A percentile compares a stretch with the other conserved stretches of the same genome.
These are phyloP conservation scores for Austroboletus sp. DNA, from an alignment of 1,284 basidiomycete genomes.

Conservation along the genomic window DNA sequence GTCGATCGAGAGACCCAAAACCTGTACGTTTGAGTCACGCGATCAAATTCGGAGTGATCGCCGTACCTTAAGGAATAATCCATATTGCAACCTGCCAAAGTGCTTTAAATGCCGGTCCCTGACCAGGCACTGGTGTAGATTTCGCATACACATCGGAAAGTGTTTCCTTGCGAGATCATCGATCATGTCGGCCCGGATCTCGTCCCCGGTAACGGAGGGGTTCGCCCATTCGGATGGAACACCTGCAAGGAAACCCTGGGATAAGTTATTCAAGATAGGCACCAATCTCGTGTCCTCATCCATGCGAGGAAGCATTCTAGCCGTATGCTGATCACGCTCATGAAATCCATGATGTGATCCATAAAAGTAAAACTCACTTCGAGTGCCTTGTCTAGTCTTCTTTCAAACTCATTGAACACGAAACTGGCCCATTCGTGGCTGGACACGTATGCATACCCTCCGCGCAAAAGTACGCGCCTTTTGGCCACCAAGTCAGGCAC, in stretches of 20 bases:
- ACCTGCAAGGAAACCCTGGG: conserved; percentile 89
- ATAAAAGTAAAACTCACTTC: conserved; percentile 49
- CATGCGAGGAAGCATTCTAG: conserved; percentile 83
- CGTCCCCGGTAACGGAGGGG: conserved; percentile 50
- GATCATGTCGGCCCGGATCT: conserved; percentile 89
- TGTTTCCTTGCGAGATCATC: conserved; percentile 83
- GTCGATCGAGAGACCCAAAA: conserved; percentile 88
- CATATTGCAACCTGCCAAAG: conserved; percentile 86
- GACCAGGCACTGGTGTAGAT: conserved; percentile 75
- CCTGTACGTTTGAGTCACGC: conserved; percentile 41
- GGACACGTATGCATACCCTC: conserved; percentile 89
- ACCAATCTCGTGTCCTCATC: conserved; percentile 92
- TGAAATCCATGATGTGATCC: neutral
- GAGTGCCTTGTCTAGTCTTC: conserved; percentile 68
- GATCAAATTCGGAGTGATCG: neutral
- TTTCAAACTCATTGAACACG: conserved; percentile 82
- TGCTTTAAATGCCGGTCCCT: conserved; percentile 88
- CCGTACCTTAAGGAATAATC: conserved; percentile 87
- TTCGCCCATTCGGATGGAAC: conserved; percentile 75
- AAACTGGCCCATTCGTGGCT: conserved; percentile 78
- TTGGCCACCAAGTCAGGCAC: conserved; percentile 89
- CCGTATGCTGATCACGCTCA: conserved; percentile 58
- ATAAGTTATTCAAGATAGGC: conserved; percentile 88
- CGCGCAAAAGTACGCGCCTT: conserved; percentile 74
- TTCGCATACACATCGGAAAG: conserved; percentile 95